Conservation (phyloP, 2,329 filamentous ascomycete genomes). For the Aspergillus sp. region DNA sequence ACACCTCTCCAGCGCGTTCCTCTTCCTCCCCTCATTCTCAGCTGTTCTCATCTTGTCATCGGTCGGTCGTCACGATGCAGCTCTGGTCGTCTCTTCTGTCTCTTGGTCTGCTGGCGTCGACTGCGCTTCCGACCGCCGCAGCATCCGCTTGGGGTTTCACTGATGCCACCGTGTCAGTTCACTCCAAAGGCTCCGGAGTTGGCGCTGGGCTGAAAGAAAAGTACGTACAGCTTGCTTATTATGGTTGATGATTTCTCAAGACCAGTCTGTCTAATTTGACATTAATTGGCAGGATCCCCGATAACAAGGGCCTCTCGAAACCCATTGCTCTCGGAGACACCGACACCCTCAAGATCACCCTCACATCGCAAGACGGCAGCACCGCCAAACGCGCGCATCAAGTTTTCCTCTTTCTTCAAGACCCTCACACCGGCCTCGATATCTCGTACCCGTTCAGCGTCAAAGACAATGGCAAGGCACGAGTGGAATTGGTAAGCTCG, state of each 20-base stretch:
- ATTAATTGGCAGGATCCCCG: constrained; percentile 51
- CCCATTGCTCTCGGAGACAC: constrained; percentile 62
- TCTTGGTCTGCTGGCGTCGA: constrained; percentile 36
- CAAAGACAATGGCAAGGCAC: constrained; percentile 84
- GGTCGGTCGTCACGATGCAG: constrained; percentile 31
- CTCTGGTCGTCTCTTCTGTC: constrained; percentile 33
- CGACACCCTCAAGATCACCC: constrained; percentile 75
- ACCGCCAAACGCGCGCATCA: constrained; percentile 85
- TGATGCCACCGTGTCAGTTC: constrained; percentile 61
- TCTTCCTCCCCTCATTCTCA: constrained; percentile 16
- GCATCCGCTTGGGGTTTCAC: constrained; percentile 60
- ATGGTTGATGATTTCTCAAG: neutral
- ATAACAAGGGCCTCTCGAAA: constrained; percentile 59
- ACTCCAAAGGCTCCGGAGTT: constrained; percentile 58
- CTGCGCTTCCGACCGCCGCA: constrained; percentile 39
- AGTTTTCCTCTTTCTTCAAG: constrained; percentile 81
- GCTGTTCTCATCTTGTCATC: constrained; percentile 1
- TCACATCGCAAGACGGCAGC: constrained; percentile 78
- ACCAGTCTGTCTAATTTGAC: neutral
- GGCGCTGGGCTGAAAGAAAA: constrained; percentile 54
- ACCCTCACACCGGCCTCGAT: constrained; percentile 73
- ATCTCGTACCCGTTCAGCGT: constrained; percentile 79
- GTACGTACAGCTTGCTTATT: constrained; percentile 33
- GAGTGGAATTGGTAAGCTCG: constrained; percentile 73
- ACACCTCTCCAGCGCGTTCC: constrained; percentile 7